phyloP scores from a whole-genome alignment of 1,284 basidiomycete species.

The Austroboletus niveus region DNA sequence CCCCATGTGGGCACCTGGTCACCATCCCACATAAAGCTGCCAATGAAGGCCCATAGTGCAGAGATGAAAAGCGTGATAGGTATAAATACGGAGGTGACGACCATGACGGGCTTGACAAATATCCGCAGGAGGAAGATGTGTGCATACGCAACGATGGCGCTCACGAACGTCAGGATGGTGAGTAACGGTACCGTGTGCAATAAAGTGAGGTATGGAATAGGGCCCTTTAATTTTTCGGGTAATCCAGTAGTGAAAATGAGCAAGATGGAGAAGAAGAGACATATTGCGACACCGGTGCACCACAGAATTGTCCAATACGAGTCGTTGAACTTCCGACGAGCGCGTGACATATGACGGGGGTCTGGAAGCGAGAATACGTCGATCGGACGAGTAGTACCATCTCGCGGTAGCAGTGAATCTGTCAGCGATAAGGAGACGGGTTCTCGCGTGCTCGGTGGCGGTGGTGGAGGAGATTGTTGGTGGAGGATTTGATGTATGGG shows the following conservation, averaged over 20 bases:
- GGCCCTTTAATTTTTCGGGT: constrained; percentile 39
- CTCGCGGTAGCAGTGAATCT: constrained; percentile 69
- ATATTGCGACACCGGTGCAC: constrained; percentile 56
- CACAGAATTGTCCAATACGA: constrained; percentile 68
- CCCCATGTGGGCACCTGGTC: constrained; percentile 72
- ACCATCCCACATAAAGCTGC: constrained; percentile 84
- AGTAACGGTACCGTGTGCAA: constrained; percentile 84
- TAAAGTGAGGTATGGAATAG: constrained; percentile 69
- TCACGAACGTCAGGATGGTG: constrained; percentile 72
- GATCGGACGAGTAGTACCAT: constrained; percentile 57
- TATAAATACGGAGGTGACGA: constrained; percentile 76
- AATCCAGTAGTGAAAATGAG: constrained; percentile 53
- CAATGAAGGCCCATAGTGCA: constrained; percentile 85
- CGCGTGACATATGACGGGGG: constrained; percentile 58
- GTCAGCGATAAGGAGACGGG: constrained; percentile 62
- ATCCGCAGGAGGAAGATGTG: constrained; percentile 77
- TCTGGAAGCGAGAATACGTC: constrained; percentile 75
- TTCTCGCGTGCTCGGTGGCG: constrained; percentile 37
- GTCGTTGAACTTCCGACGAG: constrained; percentile 69
- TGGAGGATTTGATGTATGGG: constrained; percentile 3
- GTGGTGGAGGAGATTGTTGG: constrained; percentile 31
- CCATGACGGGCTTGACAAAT: constrained; percentile 80
- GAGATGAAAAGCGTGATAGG: constrained; percentile 80
- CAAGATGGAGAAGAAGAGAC: constrained; percentile 60
- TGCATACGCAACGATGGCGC: constrained; percentile 69